Evolutionary conservation across 306 rosid species (phyloP), one percentile per base, ranked within the genome.

Genomic region (Medicago ruthenica): DNA sequence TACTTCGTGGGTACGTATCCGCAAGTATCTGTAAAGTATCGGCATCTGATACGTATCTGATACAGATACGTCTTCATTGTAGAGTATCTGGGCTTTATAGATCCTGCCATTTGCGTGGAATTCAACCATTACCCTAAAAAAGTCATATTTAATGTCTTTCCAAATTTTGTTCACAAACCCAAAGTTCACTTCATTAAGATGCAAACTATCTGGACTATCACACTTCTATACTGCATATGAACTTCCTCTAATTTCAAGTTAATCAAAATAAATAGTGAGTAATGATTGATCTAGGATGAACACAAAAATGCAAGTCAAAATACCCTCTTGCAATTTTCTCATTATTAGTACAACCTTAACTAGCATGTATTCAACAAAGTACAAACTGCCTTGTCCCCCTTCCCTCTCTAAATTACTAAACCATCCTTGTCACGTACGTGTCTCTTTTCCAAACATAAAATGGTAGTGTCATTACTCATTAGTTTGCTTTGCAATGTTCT

Each of bases 371-470:
- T 68, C 40, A 55, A 24, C 47, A 27, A 74, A 62, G 31, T 27
- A 27, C 31, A 27, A 27, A 27, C 75, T 51, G 24, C 24, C 47
- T 40, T 60, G 71, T 11, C 58, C 66, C 61, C 59, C 3, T 45
- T 15, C n/a, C 2, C 53, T 47, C 6, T n/a, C 59, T 47, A 72
- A 73, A 73, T 51, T 74, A 80, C 71, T 44, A 39, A 74, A 80
- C 65, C 45, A 54, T 21, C 72, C 71, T 74, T 55, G 68, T 17
- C 51, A 57, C 24, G 24, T 74, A 59, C 76, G 72, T 67, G 75
- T 44, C 79, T 7, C 75, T 31, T 44, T 73, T 40, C 58, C 57
- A 36, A 47, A 54, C 60, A 67, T 31, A 14, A 72, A 67, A 55
- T 17, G 9, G 37, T 77, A 15, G 50, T 65, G 79, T 65, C 50